These are phyloP conservation scores for Puccinia hordei DNA, from an alignment of 1,284 basidiomycete genomes.

Conservation along the genomic window DNA sequence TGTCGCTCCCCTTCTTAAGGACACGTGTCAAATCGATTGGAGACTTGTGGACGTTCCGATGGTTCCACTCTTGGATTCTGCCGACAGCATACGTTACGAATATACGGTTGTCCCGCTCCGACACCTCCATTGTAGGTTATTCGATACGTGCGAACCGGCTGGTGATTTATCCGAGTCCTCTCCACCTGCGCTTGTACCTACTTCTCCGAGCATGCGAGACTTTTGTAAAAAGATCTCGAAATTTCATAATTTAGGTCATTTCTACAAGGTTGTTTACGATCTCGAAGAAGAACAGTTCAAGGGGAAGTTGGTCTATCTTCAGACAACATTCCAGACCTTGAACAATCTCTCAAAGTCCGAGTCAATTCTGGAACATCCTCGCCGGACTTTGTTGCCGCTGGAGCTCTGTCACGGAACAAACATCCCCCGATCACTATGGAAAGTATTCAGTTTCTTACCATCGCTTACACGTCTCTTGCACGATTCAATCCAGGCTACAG, in stretches of 20 bases:
- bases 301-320: constrained; percentile 30
- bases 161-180: constrained; percentile 25
- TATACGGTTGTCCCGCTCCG: constrained; percentile 24
- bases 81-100: constrained; percentile 17
- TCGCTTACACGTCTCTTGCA: constrained; percentile 69
- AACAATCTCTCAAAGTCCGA: constrained; percentile 27
- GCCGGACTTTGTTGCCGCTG: constrained; percentile 63
- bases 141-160: not conserved
- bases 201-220: constrained; percentile 4
- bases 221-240: constrained; percentile 28
- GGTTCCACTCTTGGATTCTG: not conserved
- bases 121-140: constrained; percentile 20
- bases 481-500: constrained; percentile 67
- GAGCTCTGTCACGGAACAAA: constrained; percentile 65
- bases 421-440: constrained; percentile 64
- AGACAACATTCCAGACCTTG: constrained; percentile 15
- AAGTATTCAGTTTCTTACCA: constrained; percentile 67
- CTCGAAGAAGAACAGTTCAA: constrained; percentile 3
- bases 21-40: constrained; percentile 42
- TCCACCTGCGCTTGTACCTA: not conserved
- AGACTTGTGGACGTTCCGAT: constrained; percentile 17
- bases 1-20: constrained; percentile 22
- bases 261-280: constrained; percentile 30
- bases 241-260: constrained; percentile 45
- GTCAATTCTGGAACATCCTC: not conserved